Evolutionary conservation across 2,329 filamentous ascomycete species (phyloP).

Genomic region (Emydomyces testavorans): DNA sequence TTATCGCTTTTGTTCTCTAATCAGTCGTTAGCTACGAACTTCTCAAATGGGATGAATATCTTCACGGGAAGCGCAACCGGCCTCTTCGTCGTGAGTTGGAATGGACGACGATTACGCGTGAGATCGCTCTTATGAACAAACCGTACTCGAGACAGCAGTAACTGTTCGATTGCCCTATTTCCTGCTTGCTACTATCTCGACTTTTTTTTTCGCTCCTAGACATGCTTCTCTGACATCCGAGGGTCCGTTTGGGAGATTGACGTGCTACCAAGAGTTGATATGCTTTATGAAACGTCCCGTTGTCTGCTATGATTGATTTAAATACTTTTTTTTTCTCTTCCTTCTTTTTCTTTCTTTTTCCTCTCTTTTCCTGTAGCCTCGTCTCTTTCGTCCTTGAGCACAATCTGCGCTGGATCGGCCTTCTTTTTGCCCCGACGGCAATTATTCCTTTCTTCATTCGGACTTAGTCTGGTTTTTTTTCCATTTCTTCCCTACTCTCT

Average conservation of each 20-base stretch:
- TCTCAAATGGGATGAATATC: constrained; percentile 83
- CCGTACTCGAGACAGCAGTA: constrained; percentile 51
- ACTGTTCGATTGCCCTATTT: not conserved
- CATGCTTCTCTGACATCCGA: not conserved
- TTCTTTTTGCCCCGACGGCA: too few species aligned
- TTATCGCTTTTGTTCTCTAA: constrained; percentile 4
- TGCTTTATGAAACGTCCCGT: not conserved
- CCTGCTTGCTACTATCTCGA: not conserved
- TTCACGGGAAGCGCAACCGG: constrained; percentile 45
- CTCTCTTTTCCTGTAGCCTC: not conserved
- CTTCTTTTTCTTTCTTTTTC: not conserved
- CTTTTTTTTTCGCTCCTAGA: not conserved
- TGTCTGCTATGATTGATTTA: constrained; percentile 13
- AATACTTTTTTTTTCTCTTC: constrained; percentile 12
- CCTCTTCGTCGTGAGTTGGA: constrained; percentile 66
- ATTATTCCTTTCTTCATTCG: too few species aligned
- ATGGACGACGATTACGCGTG: constrained; percentile 76
- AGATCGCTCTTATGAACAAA: constrained; percentile 91
- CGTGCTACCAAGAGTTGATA: not conserved
- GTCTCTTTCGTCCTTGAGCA: too few species aligned
- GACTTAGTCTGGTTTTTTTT: too few species aligned
- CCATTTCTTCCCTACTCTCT: too few species aligned
- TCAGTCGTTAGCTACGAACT: constrained; percentile 55
- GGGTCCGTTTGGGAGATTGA: not conserved
- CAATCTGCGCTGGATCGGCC: too few species aligned